Conservation (phyloP, 2,329 filamentous ascomycete genomes). For the Pestalotiopsis fici region DNA sequence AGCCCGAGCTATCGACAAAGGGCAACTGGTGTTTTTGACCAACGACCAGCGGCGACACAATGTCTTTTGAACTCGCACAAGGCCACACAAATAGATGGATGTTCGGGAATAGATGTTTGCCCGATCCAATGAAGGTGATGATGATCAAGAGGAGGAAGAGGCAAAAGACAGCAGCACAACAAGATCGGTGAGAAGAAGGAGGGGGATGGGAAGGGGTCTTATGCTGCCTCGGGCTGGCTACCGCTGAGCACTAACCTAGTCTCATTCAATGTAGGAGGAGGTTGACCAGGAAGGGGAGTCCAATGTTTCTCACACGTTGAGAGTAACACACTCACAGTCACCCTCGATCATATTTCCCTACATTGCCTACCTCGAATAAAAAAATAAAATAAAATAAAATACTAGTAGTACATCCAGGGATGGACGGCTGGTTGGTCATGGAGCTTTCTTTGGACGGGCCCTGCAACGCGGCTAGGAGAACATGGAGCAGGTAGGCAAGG, state of each 20-base stretch:
- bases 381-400: background rate
- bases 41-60: background rate
- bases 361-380: background rate
- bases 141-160: constrained; percentile 3
- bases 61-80: background rate
- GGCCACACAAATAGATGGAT: background rate
- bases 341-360: background rate
- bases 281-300: background rate
- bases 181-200: constrained; percentile 3
- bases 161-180: background rate
- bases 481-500: background rate
- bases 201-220: constrained; percentile 6
- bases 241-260: background rate
- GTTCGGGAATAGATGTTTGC: constrained; percentile 1
- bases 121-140: background rate
- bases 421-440: background rate
- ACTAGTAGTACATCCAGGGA: background rate
- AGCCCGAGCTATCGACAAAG: background rate
- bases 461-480: background rate
- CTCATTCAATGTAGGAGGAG: background rate
- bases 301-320: background rate
- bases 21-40: background rate
- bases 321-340: background rate
- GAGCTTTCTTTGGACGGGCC: background rate
- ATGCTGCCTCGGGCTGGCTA: constrained; percentile 1